Conservation (phyloP, 2,329 filamentous ascomycete species). For the Pseudovirgaria hyperparasitica region DNA sequence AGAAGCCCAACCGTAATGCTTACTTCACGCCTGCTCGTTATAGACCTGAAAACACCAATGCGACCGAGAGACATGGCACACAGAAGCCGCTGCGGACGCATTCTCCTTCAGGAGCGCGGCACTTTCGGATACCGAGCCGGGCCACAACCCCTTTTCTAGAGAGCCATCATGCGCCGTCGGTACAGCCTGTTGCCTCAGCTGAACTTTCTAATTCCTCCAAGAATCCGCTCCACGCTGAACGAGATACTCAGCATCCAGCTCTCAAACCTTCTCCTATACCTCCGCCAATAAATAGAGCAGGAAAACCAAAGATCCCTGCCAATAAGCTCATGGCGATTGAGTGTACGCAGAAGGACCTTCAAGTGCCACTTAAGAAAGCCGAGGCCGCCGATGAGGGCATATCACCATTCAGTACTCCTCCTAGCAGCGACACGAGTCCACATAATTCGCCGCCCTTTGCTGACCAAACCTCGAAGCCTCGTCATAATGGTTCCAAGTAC, state of each 20-base stretch:
- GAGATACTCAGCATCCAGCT: constrained; percentile 22
- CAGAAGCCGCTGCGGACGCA: too few relatives aligned
- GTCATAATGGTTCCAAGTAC: constrained; percentile 4
- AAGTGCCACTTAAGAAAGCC: constrained; percentile 28
- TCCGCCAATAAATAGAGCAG: constrained; percentile 67
- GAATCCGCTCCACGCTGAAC: constrained; percentile 18
- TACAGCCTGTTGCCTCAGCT: constrained; percentile 16
- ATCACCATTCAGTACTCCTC: constrained; percentile 81
- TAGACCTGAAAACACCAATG: too few relatives aligned
- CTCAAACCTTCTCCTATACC: constrained; percentile 34
- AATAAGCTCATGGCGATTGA: constrained; percentile 28
- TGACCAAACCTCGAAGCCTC: constrained; percentile 14
- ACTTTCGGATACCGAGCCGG: constrained; percentile 27
- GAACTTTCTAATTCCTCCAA: constrained; percentile 7
- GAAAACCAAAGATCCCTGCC: constrained; percentile 60
- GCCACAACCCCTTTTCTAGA: constrained; percentile 29
- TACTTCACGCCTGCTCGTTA: too few relatives aligned
- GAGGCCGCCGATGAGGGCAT: constrained; percentile 32
- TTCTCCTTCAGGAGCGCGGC: constrained; percentile 15
- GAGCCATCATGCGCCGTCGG: constrained; percentile 21
- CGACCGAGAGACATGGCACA: too few relatives aligned
- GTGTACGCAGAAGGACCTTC: constrained; percentile 9
- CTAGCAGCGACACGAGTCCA: constrained; percentile 53
- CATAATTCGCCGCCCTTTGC: constrained; percentile 16
- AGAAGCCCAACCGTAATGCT: constrained; percentile 26